Evolutionary conservation across 129 eudicot species (phyloP), one percentile per base, ranked within the genome.

Genomic region (Sambucus nigra): DNA sequence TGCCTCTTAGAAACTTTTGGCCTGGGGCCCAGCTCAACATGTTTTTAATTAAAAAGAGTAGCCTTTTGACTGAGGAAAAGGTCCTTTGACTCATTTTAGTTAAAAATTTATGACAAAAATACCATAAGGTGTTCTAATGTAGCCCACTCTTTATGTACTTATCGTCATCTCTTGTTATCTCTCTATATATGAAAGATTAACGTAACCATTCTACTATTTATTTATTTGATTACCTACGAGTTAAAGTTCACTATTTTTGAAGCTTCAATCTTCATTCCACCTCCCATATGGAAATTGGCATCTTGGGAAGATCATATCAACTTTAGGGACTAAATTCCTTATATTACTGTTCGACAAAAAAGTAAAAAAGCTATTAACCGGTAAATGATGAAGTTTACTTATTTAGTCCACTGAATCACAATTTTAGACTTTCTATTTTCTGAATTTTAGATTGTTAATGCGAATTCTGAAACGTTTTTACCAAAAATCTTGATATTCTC

Each of bases 241-340:
- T 26, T 11, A 17, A 5, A 44, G 38, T 45, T 18, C 3, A 10
- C 19, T 44, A 1, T 59, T 73, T 24, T 93, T 80, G 97, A 84
- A 75, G 62, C 73, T 80, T 33, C 76, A 84, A 25, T 67, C 92
- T 25, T 88, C 93, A 93, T 80, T 59, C 66, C 93, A 81, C 70
- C 82, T 76, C 28, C 83, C 88, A 56, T 79, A 84, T 78, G 97
- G 95, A 55, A 76, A 69, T 69, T 88, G 97, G 97, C 85, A 88
- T 60, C 85, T 88, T 65, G 95, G 73, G 0, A 88, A 71, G 67
- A 70, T 84, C 42, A 20, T 88, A 57, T 80, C 81, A 29, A 76
- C 74, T 35, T 40, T 80, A 38, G 97, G 88, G 25, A 56, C 55
- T 26, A 93, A 88, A 51, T 67, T 82, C 32, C 53, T 84, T 59